phyloP scores from a whole-genome alignment of 75 land plant genomes.

The Pinus taeda region DNA sequence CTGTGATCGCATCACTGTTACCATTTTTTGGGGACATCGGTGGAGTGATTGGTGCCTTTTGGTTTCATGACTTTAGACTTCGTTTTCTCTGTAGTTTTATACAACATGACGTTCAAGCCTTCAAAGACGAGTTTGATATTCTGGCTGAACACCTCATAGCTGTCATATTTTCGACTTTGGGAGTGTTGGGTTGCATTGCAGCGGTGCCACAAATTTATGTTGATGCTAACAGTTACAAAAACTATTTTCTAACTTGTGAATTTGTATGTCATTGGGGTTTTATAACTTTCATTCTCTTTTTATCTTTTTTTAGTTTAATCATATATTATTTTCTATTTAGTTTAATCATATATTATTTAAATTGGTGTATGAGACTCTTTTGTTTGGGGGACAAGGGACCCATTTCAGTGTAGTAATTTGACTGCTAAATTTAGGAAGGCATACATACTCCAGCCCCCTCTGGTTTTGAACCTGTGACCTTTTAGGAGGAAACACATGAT shows the following conservation, averaged over 20 bases:
- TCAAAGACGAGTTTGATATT: constrained; percentile 30
- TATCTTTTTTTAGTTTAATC: no score
- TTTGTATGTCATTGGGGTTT: no score
- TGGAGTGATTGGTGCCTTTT: constrained; percentile 68
- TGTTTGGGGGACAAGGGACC: no score
- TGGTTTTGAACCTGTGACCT: no score
- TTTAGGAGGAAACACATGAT: no score
- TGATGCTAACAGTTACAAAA: constrained; percentile 57
- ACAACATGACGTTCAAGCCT: constrained; percentile 56
- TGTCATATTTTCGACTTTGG: constrained; percentile 34
- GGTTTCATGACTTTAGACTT: constrained; percentile 81
- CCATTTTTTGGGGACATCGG: constrained; percentile 94
- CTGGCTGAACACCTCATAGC: constrained; percentile 46
- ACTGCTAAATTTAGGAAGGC: no score
- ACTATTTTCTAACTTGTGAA: constrained; percentile 44
- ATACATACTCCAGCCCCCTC: no score
- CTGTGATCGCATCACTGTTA: constrained; percentile 68
- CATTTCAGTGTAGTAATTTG: no score
- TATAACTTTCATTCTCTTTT: no score
- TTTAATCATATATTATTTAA: no score
- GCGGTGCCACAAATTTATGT: constrained; percentile 53
- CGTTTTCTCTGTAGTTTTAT: constrained; percentile 53
- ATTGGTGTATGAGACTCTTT: no score
- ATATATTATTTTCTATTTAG: no score
- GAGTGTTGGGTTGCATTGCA: constrained; percentile 43